Conservation (phyloP, 2,329 filamentous ascomycete species). For the Monilinia fructicola region DNA sequence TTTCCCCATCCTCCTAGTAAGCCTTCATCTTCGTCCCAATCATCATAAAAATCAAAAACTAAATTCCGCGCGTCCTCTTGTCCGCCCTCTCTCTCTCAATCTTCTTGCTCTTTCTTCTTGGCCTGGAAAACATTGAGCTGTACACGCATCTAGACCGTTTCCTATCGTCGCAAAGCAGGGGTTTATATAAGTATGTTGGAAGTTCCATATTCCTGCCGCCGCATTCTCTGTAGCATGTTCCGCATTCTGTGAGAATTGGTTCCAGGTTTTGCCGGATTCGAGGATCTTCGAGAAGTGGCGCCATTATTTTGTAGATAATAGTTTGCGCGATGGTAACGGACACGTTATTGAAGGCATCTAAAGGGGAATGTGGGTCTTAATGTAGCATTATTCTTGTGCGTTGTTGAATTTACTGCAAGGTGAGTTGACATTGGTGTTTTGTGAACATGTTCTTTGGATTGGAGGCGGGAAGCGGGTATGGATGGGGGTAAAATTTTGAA, state of each 20-base stretch:
- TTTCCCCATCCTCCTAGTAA: constrained; percentile 72
- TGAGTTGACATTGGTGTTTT: constrained; percentile 17
- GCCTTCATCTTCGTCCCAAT: constrained; percentile 75
- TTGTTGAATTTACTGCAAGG: constrained; percentile 14
- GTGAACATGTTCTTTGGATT: constrained; percentile 12
- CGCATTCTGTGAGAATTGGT: constrained; percentile 86
- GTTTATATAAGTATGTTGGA: constrained; percentile 79
- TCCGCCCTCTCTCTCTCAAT: constrained; percentile 60
- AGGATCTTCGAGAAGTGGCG: constrained; percentile 67
- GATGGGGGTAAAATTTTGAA: background rate
- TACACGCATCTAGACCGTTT: constrained; percentile 69
- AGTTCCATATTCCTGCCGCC: constrained; percentile 86
- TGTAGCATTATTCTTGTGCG: constrained; percentile 20
- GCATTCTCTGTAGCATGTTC: constrained; percentile 88
- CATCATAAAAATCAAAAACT: constrained; percentile 98
- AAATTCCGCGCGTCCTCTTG: constrained; percentile 67
- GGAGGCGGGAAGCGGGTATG: constrained; percentile 8
- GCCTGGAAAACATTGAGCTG: constrained; percentile 67
- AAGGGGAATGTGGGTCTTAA: constrained; percentile 7
- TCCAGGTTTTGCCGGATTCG: constrained; percentile 91
- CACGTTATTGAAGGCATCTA: constrained; percentile 13
- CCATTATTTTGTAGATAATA: constrained; percentile 32
- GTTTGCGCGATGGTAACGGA: constrained; percentile 1
- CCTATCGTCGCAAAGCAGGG: constrained; percentile 73
- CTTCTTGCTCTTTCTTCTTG: constrained; percentile 73